Percentiles rank a stretch among this genome's conserved stretches.
Evolutionary conservation across 179 eudicot genomes (phyloP).

Genomic region (Patellifolia procumbens): DNA sequence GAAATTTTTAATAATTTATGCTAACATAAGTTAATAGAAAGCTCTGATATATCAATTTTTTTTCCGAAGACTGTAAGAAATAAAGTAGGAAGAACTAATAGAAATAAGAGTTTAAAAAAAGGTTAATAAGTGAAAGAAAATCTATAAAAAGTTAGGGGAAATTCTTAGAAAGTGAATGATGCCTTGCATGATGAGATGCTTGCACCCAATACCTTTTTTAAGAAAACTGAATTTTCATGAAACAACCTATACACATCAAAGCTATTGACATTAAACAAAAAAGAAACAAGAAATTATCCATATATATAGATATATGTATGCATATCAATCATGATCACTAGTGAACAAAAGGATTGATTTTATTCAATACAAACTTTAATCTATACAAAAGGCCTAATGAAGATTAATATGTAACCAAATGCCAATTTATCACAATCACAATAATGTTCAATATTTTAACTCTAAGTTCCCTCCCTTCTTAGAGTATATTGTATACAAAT

Average conservation of each 20-base stretch:
- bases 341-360: neutral
- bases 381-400: slow-evolving; percentile 18
- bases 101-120: neutral
- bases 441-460: neutral
- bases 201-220: slow-evolving; percentile 2
- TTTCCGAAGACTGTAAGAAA: too few relatives aligned
- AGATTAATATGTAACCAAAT: slow-evolving; percentile 16
- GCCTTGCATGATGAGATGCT: neutral
- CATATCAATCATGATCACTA: neutral
- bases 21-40: too few relatives aligned
- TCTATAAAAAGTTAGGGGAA: neutral
- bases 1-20: too few relatives aligned
- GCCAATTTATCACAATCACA: slow-evolving; percentile 20
- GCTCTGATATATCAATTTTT: too few relatives aligned
- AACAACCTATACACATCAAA: slow-evolving; percentile 7
- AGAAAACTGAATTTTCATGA: slow-evolving; percentile 8
- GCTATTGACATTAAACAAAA: neutral
- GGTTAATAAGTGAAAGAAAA: neutral
- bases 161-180: neutral
- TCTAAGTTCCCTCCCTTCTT: neutral
- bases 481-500: slow-evolving; percentile 21
- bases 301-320: too few relatives aligned
- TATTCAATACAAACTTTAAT: neutral
- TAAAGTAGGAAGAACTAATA: neutral
- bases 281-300: neutral